Conservation (phyloP, 2,329 filamentous ascomycete species). For the Aspergillus sp. region DNA sequence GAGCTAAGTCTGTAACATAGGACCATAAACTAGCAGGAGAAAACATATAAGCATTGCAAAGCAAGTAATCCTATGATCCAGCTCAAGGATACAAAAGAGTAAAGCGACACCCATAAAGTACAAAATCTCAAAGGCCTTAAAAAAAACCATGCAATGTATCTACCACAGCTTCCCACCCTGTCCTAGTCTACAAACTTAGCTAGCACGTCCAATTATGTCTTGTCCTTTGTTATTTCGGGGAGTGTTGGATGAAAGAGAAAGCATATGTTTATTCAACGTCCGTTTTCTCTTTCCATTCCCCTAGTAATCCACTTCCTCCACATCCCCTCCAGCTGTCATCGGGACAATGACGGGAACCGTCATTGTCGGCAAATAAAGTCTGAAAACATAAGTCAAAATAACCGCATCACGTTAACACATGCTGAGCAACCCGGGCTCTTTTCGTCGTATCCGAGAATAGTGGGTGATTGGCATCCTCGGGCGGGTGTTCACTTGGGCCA, state of each 20-base stretch:
- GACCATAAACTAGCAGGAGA: not conserved
- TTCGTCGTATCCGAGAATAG: not conserved
- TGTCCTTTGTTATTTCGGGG: not conserved
- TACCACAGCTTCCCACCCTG: slow-evolving; percentile 18
- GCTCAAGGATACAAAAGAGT: slow-evolving; percentile 19
- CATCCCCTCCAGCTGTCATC: not conserved
- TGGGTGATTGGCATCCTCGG: slow-evolving; percentile 10
- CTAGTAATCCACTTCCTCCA: not conserved
- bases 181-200: slow-evolving; percentile 14
- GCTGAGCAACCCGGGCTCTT: slow-evolving; percentile 3
- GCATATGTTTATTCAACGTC: not conserved
- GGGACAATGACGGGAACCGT: not conserved
- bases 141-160: slow-evolving; percentile 28
- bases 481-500: slow-evolving; percentile 14
- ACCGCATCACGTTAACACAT: slow-evolving; percentile 9
- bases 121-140: slow-evolving; percentile 22
- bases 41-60: slow-evolving; percentile 24
- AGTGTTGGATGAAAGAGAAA: not conserved
- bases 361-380: slow-evolving; percentile 1
- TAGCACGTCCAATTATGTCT: slow-evolving; percentile 8
- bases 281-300: not conserved
- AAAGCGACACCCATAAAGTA: slow-evolving; percentile 25
- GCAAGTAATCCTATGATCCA: slow-evolving; percentile 20
- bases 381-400: not conserved
- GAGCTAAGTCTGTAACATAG: not conserved